phyloP scores from a whole-genome alignment of 179 eudicot species.

The Beta lomatogona region DNA sequence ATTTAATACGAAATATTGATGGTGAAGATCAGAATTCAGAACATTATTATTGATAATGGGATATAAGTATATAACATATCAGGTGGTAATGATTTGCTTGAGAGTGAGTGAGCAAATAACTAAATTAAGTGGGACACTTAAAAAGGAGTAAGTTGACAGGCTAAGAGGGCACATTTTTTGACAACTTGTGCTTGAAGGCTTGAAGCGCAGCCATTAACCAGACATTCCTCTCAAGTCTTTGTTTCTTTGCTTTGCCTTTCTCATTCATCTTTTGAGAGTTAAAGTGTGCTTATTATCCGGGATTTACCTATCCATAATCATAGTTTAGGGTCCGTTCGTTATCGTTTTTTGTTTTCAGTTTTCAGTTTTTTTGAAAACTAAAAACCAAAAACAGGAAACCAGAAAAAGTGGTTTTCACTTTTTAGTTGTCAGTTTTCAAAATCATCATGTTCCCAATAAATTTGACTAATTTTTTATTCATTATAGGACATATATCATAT shows the following conservation, averaged over 20 bases:
- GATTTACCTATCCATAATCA: no score
- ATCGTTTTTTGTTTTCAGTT: no score
- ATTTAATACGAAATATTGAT: background rate
- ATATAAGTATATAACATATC: background rate
- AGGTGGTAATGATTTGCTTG: background rate
- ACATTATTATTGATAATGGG: slow-evolving; percentile 8
- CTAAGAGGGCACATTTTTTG: slow-evolving; percentile 16
- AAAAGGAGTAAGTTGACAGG: slow-evolving; percentile 3
- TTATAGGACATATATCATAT: no score
- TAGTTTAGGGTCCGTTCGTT: no score
- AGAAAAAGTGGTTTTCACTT: no score
- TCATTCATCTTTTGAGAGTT: background rate
- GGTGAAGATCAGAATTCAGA: background rate
- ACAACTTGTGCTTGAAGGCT: slow-evolving; percentile 10
- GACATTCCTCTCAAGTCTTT: background rate
- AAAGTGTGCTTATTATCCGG: background rate
- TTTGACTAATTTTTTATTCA: no score
- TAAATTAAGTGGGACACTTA: background rate
- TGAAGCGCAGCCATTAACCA: slow-evolving; percentile 2
- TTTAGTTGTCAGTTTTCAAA: no score
- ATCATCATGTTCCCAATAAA: no score
- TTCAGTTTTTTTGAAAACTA: no score
- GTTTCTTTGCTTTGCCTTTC: slow-evolving; percentile 6
- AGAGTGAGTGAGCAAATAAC: slow-evolving; percentile 2
- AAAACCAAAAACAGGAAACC: no score